Percentiles rank a stretch among this genome's conserved stretches.
Evolutionary conservation across 768 basidiomycete species (phyloP).

Genomic region (Serendipita indica): DNA sequence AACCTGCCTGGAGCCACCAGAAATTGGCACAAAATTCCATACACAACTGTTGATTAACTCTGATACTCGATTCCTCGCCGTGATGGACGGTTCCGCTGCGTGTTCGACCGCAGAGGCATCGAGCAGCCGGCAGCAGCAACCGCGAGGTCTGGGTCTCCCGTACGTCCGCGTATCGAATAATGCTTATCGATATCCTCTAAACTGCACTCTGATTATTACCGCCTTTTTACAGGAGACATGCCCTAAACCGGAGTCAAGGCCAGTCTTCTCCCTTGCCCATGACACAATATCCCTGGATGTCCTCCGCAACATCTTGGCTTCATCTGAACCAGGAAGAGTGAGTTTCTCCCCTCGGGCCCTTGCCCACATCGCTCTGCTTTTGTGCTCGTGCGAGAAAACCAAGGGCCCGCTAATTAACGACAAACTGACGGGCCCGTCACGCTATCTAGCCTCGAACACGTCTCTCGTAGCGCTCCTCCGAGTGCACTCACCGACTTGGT

Average conservation of each 20-base stretch:
- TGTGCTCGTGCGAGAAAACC: no score
- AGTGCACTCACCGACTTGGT: background rate
- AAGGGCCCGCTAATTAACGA: no score
- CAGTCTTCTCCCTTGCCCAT: conserved; percentile 2
- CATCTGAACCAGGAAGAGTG: background rate
- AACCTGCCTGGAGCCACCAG: background rate
- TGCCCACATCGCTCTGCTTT: no score
- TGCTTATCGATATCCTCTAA: no score
- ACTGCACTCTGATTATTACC: no score
- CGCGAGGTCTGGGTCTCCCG: background rate
- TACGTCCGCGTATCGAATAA: background rate
- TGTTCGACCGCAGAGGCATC: background rate
- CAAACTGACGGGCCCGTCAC: background rate
- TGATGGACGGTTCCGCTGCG: no score
- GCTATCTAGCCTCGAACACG: background rate
- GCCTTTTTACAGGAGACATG: background rate
- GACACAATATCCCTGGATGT: background rate
- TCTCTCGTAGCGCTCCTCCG: conserved; percentile 5
- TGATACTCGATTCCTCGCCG: background rate
- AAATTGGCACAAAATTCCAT: background rate
- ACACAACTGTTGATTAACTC: background rate
- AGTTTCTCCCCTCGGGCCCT: background rate
- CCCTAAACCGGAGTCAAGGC: background rate
- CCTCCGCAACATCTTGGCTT: background rate
- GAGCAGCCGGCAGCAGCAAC: background rate